phyloP scores from a whole-genome alignment of 139 green algal genomes.

The Tetradesmus obliquus region DNA sequence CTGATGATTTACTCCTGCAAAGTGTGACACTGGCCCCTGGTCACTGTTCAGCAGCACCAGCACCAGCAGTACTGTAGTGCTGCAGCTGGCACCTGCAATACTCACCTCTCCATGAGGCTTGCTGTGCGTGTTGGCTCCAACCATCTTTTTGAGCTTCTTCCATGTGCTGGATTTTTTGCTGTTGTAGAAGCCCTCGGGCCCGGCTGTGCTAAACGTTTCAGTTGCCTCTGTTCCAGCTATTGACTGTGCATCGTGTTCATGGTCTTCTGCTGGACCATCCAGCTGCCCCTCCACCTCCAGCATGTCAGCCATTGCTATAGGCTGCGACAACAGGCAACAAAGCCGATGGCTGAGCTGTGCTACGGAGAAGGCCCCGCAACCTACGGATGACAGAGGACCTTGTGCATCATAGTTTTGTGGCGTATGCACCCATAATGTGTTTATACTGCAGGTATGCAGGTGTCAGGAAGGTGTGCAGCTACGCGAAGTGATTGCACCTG shows the following conservation, averaged over 20 bases:
- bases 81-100: background rate
- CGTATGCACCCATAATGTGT: too few species aligned
- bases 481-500: background rate
- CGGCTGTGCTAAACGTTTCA: constrained; percentile 7
- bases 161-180: constrained; percentile 34
- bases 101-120: background rate
- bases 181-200: background rate
- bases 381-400: background rate
- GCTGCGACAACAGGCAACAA: background rate
- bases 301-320: constrained; percentile 5
- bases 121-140: background rate
- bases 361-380: background rate
- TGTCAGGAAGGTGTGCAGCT: background rate
- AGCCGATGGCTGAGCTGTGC: background rate
- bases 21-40: too few species aligned
- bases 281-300: constrained; percentile 35
- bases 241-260: background rate
- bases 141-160: constrained; percentile 24
- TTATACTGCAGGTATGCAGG: too few species aligned
- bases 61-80: background rate
- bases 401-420: too few species aligned
- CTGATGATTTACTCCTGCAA: too few species aligned
- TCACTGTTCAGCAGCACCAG: too few species aligned
- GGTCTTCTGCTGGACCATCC: background rate
- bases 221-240: background rate